Conservation (phyloP, 306 rosid species). For the Cucumis sativus region DNA sequence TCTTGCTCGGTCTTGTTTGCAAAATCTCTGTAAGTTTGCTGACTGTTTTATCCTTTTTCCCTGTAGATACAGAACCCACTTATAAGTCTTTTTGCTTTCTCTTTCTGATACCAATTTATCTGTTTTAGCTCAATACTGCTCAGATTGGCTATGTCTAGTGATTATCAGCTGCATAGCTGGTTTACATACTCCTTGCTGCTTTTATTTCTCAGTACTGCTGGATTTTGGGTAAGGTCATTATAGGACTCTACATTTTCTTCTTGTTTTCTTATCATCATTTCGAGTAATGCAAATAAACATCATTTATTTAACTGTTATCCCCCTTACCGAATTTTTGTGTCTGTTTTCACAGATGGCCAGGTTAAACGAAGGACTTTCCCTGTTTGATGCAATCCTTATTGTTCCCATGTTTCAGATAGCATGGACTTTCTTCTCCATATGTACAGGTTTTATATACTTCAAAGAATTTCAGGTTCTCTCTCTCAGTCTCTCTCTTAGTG, state of each 20-base stretch:
- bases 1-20: slow-evolving; percentile 98
- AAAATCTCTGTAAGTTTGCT: slow-evolving; percentile 81
- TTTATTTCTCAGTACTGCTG: slow-evolving; percentile 91
- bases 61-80: slow-evolving; percentile 2
- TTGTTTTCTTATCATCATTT: not conserved
- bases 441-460: slow-evolving; percentile 90
- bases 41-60: not conserved
- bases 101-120: slow-evolving; percentile 13
- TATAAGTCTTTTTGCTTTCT: not conserved
- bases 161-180: slow-evolving; percentile 89
- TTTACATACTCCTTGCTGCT: slow-evolving; percentile 90
- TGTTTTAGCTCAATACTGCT: slow-evolving; percentile 73
- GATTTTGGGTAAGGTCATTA: slow-evolving; percentile 77
- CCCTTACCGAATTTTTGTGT: not conserved
- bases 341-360: slow-evolving; percentile 82
- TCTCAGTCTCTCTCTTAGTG: not conserved
- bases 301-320: not conserved
- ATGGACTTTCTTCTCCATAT: slow-evolving; percentile 95
- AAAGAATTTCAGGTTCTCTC: slow-evolving; percentile 81
- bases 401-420: slow-evolving; percentile 99
- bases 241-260: slow-evolving; percentile 3
- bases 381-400: slow-evolving; percentile 94
- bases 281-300: not conserved
- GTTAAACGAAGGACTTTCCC: slow-evolving; percentile 89
- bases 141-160: slow-evolving; percentile 76